A percentile compares a stretch with the other conserved stretches of the same genome.
Conservation (phyloP, 1,139 yeast species). For the Saccharomycopsis hybrid region DNA sequence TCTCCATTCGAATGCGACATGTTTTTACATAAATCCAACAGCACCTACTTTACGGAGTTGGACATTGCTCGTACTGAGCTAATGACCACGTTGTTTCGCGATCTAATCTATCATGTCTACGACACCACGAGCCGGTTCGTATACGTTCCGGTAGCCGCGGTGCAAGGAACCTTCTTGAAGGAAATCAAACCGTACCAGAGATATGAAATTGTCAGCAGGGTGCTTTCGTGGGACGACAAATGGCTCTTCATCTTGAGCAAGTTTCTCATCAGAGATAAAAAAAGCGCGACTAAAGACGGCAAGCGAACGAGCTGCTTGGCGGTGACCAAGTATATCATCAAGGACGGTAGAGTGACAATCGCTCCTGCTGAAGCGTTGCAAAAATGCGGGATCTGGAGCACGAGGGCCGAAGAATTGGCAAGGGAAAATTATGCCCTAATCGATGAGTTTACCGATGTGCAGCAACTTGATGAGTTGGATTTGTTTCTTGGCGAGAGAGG, state of each 20-base stretch:
- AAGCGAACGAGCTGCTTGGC: constrained; percentile 38
- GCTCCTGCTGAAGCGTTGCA: constrained; percentile 54
- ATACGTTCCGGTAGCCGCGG: constrained; percentile 73
- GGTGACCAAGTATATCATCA: constrained; percentile 74
- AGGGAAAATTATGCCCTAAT: constrained; percentile 33
- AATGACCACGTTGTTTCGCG: constrained; percentile 49
- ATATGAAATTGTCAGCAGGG: constrained; percentile 50
- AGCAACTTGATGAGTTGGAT: too few species aligned
- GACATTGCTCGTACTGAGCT: constrained; percentile 72
- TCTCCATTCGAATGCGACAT: constrained; percentile 79
- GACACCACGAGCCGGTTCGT: constrained; percentile 45
- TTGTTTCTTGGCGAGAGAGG: too few species aligned
- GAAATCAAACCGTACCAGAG: constrained; percentile 65
- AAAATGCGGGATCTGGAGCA: constrained; percentile 50
- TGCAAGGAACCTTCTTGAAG: constrained; percentile 58
- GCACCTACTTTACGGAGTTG: constrained; percentile 78
- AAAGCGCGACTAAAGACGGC: not conserved
- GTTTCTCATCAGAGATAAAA: constrained; percentile 34
- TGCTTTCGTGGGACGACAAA: constrained; percentile 81
- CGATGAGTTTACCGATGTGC: constrained; percentile 29
- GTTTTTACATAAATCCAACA: constrained; percentile 80
- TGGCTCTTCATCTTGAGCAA: constrained; percentile 73
- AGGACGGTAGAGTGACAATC: constrained; percentile 65
- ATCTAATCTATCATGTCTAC: constrained; percentile 37
- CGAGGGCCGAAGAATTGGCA: constrained; percentile 41